phyloP scores from a whole-genome alignment of 176 grass and related monocot species.

The Poa pratensis region DNA sequence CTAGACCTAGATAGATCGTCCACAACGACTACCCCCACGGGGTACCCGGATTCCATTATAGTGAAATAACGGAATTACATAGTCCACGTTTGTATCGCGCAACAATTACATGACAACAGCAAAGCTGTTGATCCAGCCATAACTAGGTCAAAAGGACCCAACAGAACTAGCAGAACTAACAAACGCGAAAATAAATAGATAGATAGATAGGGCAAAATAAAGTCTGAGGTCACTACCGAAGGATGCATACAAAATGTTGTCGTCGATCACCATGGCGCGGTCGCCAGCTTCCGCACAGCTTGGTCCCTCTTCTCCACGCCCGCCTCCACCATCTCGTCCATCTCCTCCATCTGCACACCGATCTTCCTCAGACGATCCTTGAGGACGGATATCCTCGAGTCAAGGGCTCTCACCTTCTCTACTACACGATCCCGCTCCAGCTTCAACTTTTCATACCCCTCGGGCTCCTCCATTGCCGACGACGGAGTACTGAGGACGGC shows the following conservation, averaged over 20 bases:
- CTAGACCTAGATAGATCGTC: background rate
- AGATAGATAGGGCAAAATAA: background rate
- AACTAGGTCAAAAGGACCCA: too few species aligned
- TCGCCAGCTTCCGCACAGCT: slow-evolving; percentile 15
- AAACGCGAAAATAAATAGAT: too few species aligned
- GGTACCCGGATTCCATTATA: too few species aligned
- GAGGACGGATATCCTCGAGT: slow-evolving; percentile 9
- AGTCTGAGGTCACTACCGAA: background rate
- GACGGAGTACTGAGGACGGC: background rate
- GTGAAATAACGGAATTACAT: too few species aligned
- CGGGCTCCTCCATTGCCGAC: background rate
- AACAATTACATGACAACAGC: too few species aligned
- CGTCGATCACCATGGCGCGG: slow-evolving; percentile 35
- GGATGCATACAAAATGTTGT: background rate
- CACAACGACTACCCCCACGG: too few species aligned
- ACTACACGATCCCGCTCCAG: background rate
- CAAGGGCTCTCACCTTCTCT: slow-evolving; percentile 15
- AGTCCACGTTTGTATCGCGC: too few species aligned
- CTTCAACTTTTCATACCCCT: background rate
- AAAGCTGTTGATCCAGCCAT: too few species aligned
- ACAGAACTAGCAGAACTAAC: too few species aligned
- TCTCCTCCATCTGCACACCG: slow-evolving; percentile 27
- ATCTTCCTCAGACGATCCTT: slow-evolving; percentile 27
- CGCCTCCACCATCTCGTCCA: slow-evolving; percentile 29
- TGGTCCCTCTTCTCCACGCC: background rate